A percentile compares a stretch with the other conserved stretches of the same genome.
Evolutionary conservation across 148 eudicot species (phyloP).

Genomic region (Salicornia ramosissima): DNA sequence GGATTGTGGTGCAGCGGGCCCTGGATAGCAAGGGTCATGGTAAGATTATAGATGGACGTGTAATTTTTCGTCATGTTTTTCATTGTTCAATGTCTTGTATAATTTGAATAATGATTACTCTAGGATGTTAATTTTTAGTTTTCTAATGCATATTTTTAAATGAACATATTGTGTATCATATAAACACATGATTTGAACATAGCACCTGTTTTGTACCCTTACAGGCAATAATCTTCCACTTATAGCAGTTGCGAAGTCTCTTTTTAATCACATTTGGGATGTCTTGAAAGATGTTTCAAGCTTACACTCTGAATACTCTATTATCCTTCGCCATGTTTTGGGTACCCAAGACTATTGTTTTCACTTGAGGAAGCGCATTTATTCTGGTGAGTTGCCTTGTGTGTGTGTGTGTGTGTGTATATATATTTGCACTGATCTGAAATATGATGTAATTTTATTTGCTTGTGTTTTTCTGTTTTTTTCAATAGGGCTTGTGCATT

Average conservation of each 20-base stretch:
- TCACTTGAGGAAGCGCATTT: conserved; percentile 71
- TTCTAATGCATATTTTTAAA: background rate
- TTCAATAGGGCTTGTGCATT: conserved; percentile 58
- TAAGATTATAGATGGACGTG: conserved; percentile 27
- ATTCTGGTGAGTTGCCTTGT: conserved; percentile 55
- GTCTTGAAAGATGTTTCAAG: conserved; percentile 71
- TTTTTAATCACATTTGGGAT: conserved; percentile 75
- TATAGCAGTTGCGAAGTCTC: conserved; percentile 61
- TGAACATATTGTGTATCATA: too few species aligned
- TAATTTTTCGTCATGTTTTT: background rate
- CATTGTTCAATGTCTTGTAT: too few species aligned
- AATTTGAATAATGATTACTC: too few species aligned
- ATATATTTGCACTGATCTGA: conserved; percentile 43
- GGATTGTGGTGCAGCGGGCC: conserved; percentile 69
- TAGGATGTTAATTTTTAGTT: too few species aligned
- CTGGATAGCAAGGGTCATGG: conserved; percentile 57
- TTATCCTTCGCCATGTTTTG: conserved; percentile 71
- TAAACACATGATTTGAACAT: too few species aligned
- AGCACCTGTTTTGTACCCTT: too few species aligned
- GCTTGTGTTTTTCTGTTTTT: conserved; percentile 16
- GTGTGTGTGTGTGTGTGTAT: background rate
- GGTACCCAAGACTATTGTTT: conserved; percentile 57
- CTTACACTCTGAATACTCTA: conserved; percentile 85
- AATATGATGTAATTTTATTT: background rate
- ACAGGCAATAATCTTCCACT: conserved; percentile 60